Percentiles rank a stretch among this genome's conserved stretches.
phyloP scores from a whole-genome alignment of 306 rosid genomes.

The Prunus armeniaca region DNA sequence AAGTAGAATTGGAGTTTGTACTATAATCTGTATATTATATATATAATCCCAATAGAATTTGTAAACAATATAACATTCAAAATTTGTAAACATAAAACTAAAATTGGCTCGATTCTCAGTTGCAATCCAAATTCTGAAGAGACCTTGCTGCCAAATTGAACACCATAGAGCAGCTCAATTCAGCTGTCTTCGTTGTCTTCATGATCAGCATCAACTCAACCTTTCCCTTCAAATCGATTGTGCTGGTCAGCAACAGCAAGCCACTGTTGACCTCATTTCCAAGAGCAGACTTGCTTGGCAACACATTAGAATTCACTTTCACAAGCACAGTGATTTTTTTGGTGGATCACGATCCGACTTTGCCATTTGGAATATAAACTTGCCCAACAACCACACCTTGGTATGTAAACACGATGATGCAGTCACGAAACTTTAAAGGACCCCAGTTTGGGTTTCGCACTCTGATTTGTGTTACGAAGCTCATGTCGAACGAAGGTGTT shows the following conservation, averaged over 20 bases:
- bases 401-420: constrained; percentile 3
- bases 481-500: too few relatives aligned
- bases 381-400: constrained; percentile 19
- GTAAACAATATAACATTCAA: background rate
- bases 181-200: constrained; percentile 25
- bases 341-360: constrained; percentile 19
- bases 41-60: background rate
- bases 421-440: too few relatives aligned
- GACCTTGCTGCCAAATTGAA: constrained; percentile 7
- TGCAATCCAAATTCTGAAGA: constrained; percentile 3
- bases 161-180: constrained; percentile 29
- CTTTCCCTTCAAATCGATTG: constrained; percentile 27
- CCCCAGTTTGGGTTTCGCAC: too few relatives aligned
- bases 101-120: background rate
- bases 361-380: constrained; percentile 14
- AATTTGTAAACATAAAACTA: background rate
- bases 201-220: constrained; percentile 16
- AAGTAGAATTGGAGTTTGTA: too few relatives aligned
- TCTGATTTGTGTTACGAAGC: too few relatives aligned
- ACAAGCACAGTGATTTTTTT: constrained; percentile 22
- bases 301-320: constrained; percentile 6
- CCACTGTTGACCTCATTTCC: constrained; percentile 20
- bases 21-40: background rate
- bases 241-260: constrained; percentile 14
- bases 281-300: constrained; percentile 8